Conservation (phyloP, 1,139 yeast genomes). For the Hanseniaspora gamundiae region DNA sequence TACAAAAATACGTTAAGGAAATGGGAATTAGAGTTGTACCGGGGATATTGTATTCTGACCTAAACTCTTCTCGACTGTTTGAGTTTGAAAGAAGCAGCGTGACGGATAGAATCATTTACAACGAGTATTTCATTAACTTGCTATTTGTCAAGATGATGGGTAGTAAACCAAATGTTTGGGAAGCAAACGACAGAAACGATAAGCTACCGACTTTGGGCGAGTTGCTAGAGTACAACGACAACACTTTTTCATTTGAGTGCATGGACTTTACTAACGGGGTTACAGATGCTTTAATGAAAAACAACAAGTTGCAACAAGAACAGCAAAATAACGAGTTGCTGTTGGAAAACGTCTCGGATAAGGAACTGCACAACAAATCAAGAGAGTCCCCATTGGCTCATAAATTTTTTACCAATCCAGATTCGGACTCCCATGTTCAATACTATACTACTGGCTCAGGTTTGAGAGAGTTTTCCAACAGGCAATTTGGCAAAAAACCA, state of each 20-base stretch:
- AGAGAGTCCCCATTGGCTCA: constrained; percentile 60
- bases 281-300: constrained; percentile 2
- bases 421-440: constrained; percentile 70
- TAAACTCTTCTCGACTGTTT: constrained; percentile 65
- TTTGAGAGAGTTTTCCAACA: constrained; percentile 42
- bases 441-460: constrained; percentile 65
- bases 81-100: constrained; percentile 52
- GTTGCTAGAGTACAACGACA: constrained; percentile 22
- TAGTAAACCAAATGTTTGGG: constrained; percentile 55
- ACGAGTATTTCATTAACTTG: constrained; percentile 52
- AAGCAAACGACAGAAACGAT: constrained; percentile 37
- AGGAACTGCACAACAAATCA: constrained; percentile 10
- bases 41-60: constrained; percentile 36
- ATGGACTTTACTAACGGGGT: constrained; percentile 7
- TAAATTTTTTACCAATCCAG: constrained; percentile 76
- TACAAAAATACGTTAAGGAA: constrained; percentile 46
- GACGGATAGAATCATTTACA: constrained; percentile 51
- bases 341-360: neutral
- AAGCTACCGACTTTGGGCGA: constrained; percentile 26
- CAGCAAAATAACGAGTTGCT: constrained; percentile 2
- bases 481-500: constrained; percentile 22
- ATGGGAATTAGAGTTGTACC: constrained; percentile 41
- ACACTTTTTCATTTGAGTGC: constrained; percentile 19
- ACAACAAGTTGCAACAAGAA: neutral
- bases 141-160: constrained; percentile 61